Conservation (phyloP, 2,329 filamentous ascomycete genomes). For the Arthrobotrys conoides region DNA sequence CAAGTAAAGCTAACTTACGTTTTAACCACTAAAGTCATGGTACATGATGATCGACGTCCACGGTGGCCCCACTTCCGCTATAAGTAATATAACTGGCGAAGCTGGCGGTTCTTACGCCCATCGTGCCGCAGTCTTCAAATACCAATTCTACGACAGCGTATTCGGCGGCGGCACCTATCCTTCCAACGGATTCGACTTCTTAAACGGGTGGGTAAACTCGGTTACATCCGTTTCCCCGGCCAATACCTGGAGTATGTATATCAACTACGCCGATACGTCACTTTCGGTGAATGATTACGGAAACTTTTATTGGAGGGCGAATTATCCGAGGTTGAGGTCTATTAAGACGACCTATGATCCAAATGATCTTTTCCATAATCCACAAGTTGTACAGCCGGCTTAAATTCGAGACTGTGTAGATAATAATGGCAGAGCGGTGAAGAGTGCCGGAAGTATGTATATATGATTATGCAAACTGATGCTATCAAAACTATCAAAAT, state of each 20-base stretch:
- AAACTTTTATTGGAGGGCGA: constrained; percentile 64
- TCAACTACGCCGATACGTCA: constrained; percentile 65
- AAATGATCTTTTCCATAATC: too few species aligned
- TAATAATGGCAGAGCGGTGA: too few species aligned
- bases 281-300: constrained; percentile 63
- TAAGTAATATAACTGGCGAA: constrained; percentile 62
- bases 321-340: constrained; percentile 37
- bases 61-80: constrained; percentile 38
- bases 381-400: too few species aligned
- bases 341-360: too few species aligned
- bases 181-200: constrained; percentile 33
- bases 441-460: too few species aligned
- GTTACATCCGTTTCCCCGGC: constrained; percentile 12
- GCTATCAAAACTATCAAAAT: too few species aligned
- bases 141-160: constrained; percentile 64
- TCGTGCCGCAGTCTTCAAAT: constrained; percentile 65
- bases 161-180: constrained; percentile 57
- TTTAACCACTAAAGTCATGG: too few species aligned
- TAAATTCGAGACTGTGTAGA: too few species aligned
- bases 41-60: too few species aligned
- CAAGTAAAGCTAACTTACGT: too few species aligned
- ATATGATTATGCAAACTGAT: too few species aligned
- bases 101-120: constrained; percentile 64
- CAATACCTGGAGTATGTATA: constrained; percentile 64
- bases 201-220: too few species aligned